phyloP scores from a whole-genome alignment of 1,284 basidiomycete species.

The Microbotryum intermedium region DNA sequence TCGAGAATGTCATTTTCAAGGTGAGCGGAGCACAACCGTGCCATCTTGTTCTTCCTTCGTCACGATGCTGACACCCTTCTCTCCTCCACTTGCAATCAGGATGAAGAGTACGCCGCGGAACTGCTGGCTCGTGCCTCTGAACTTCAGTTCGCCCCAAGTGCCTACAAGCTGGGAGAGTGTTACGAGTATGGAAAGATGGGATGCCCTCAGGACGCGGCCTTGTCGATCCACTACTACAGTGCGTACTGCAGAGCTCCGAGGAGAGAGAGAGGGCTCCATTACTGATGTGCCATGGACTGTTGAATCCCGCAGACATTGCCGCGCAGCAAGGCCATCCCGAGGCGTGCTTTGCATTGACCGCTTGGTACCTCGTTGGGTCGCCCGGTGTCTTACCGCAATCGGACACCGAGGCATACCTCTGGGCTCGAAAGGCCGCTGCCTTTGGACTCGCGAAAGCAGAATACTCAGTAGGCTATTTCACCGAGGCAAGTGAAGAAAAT shows the following conservation, averaged over 20 bases:
- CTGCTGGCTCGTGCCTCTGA: conserved; percentile 90
- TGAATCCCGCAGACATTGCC: conserved; percentile 68
- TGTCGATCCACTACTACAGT: conserved; percentile 98
- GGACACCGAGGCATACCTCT: conserved; percentile 93
- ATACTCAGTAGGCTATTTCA: conserved; percentile 96
- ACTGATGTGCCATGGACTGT: background rate
- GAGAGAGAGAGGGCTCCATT: background rate
- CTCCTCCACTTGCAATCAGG: conserved; percentile 37
- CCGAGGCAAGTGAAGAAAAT: conserved; percentile 50
- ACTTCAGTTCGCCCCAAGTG: conserved; percentile 90
- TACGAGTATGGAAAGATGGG: conserved; percentile 99
- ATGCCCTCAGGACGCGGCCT: conserved; percentile 92
- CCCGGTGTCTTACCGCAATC: conserved; percentile 95
- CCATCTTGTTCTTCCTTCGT: background rate
- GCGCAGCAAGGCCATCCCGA: conserved; percentile 95
- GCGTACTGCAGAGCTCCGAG: conserved; percentile 38
- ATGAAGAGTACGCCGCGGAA: conserved; percentile 90
- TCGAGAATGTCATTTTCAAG: conserved; percentile 93
- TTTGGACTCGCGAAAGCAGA: conserved; percentile 88
- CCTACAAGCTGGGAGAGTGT: conserved; percentile 92
- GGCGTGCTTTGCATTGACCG: conserved; percentile 94
- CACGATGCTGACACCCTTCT: background rate
- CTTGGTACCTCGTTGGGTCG: conserved; percentile 98
- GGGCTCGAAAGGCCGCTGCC: conserved; percentile 88
- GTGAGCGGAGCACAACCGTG: background rate